Base-by-base conservation (phyloP, 1,284 basidiomycete species). In the Megacollybia platyphylla region DNA sequence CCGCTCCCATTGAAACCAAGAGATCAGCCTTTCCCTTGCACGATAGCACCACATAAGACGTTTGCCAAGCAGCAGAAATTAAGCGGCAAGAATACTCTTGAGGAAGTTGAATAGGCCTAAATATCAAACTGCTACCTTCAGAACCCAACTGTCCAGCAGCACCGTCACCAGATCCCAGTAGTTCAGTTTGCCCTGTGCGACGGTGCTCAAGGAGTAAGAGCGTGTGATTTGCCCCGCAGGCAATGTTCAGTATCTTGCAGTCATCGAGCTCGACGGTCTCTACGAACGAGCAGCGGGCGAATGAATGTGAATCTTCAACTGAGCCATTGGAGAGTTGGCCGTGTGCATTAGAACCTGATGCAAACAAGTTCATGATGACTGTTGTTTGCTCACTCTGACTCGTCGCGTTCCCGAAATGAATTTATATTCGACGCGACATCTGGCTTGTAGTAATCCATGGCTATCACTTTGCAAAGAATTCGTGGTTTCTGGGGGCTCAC, bases 11-110 rank as follows among this genome's bases (percentile, higher is more conserved):
- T 0, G 87, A 78, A 24, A 93, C 54, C n/a, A 92, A 51, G 2
- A 80, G 55, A 52, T 92, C 86, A 31, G 49, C 57, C 29, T 54
- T 53, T 15, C 54, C 62, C 7, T 56, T 49, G 35, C 52, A 55
- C 13, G 66, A 63, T 4, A 82, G 53, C 6, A 76, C 79, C 32
- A 88, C 61, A 55, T 84, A 89, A 40, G 76, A 79, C 5, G 87
- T 87, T 56, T 91, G 85, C 88, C 89, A 93, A 20, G 76, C 72
- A 1, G 80, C 73, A 5, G 76, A 76, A 34, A 90, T 58, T 9
- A 60, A 45, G 40, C 63, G 65, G 37, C 63, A 57, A 11, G 51
- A 45, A 51, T 71, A 71, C 3, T 53, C 63, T 5, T 48, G 45
- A 4, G 58, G 52, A 5, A 78, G 52, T 36, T 62, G 51, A 36